These are phyloP conservation scores for Xerocomellus dryophilus DNA, from an alignment of 768 basidiomycete species.

Conservation along the genomic window DNA sequence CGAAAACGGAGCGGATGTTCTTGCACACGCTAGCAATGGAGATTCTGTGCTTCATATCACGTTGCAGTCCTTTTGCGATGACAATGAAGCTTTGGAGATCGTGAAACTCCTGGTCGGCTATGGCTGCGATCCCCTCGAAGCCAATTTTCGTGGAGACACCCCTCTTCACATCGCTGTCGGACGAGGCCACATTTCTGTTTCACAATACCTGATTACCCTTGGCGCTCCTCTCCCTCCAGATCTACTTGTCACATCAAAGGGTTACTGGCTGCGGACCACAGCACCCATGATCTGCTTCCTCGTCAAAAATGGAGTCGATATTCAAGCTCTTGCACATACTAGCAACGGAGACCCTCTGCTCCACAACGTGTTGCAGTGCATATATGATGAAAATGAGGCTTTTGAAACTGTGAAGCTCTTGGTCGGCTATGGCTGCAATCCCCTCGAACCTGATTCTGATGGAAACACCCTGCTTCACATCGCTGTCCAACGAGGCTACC, in stretches of 20 bases:
- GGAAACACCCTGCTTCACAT: neutral
- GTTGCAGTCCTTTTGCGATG: no score
- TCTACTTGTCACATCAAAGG: neutral
- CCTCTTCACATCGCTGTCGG: no score
- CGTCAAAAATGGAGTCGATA: neutral
- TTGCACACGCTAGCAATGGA: no score
- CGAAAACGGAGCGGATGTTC: no score
- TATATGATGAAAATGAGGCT: neutral
- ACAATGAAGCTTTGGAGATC: no score
- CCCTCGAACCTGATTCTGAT: neutral
- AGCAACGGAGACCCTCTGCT: neutral
- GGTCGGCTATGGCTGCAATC: neutral
- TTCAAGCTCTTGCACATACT: neutral
- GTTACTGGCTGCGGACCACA: accelerated
- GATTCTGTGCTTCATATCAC: no score
- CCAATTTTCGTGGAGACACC: neutral
- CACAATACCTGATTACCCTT: neutral
- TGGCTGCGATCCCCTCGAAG: neutral
- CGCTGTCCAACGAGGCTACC: neutral
- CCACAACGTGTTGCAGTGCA: neutral
- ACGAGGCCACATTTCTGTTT: neutral
- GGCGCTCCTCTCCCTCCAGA: neutral
- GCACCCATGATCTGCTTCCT: neutral
- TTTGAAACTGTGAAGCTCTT: neutral
- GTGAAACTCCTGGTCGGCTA: neutral